Base-by-base conservation (phyloP, 805 yeast genomes). In the Candida glaebosa region DNA sequence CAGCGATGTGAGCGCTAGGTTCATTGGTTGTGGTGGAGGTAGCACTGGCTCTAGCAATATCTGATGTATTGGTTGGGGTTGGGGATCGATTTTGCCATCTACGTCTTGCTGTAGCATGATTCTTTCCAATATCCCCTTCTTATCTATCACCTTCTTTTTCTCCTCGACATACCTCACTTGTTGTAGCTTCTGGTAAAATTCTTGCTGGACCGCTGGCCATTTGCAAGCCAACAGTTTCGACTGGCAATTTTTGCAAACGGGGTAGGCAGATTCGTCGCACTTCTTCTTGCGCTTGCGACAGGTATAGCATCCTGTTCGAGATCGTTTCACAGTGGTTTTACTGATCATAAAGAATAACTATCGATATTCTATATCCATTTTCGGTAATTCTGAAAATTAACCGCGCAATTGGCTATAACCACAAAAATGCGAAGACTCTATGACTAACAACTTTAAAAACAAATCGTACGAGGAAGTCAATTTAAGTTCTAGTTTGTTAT, bases 211-310 rank as follows among this genome's bases (percentile, higher is more conserved):
- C 9, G 31, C 33, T 5, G 66, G 60, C 69, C 69, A 63, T 25
- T 43, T 43, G 43, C 69, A 63, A 9, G 39, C 35, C 12, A 60
- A 37, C 14, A 40, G 38, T 32, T 53, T 56, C 5, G 14, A 16
- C 24, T 46, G 43, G 41, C 69, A 63, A 41, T 58, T 57, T 20
- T 42, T 42, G 47, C 69, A 63, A 2, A 41, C 43, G 3, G 67
- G 67, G 40, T 57, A 62, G 56, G 54, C 58, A 20, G 39, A 41
- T 45, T 62, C 67, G 44, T 62, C 67, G 47, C 67, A 61, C 46
- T 58, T 61, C 46, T 56, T 60, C 45, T 53, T 54, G 10, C 60
- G 49, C 37, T 45, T 46, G 15, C 64, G 51, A 47, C 66, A 61
- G n/a, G 65, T 58, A 31, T 51, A 46, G 35, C 68, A 63, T 5